Base-by-base conservation (phyloP, 805 yeast genomes). In the Clavispora fructus region DNA sequence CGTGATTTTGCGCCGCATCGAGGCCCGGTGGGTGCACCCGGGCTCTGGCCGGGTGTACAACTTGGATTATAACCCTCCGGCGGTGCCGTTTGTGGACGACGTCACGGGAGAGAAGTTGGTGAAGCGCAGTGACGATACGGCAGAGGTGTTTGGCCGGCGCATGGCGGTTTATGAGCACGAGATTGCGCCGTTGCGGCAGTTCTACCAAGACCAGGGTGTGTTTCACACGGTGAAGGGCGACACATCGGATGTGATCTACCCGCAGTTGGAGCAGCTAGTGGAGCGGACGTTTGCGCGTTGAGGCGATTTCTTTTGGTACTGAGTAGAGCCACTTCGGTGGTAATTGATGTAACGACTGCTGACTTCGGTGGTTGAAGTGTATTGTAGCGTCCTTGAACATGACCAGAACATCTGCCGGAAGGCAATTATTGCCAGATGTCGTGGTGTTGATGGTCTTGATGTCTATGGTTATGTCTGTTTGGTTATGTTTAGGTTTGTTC, bases 31-130 rank as follows among this genome's bases (percentile, higher is more conserved):
- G 83, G 85, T 90, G 35, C 97, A 91, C 64, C 61, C 75, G 12
- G 80, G 87, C 0, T 86, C 95, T 43, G 97, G 97, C 0, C 71
- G 97, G 52, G 84, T 90, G 2, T 91, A 91, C 63, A 92, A 87
- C 62, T 62, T 87, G 52, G 82, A 87, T 45, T 91, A 89, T 65
- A 90, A 87, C 57, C 97, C 97, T 7, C 98, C 98, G 8, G 84
- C 84, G 57, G 76, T 74, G 1, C 80, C 89, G 0, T 95, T 89
- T 31, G 74, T 67, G 50, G 98, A 91, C 59, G 97, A 91, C 62
- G 59, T 89, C 2, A 91, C 98, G 0, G 97, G 97, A 0, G 97
- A 91, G 60, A 83, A 87, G 2, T 72, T 91, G 47, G 65, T 78
- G 14, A 87, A 89, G 65, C 77, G 98, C 50, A 73, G 82, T 0